Base-by-base conservation (phyloP, 2,329 filamentous ascomycete genomes). In the Tolypocladium inflatum region DNA sequence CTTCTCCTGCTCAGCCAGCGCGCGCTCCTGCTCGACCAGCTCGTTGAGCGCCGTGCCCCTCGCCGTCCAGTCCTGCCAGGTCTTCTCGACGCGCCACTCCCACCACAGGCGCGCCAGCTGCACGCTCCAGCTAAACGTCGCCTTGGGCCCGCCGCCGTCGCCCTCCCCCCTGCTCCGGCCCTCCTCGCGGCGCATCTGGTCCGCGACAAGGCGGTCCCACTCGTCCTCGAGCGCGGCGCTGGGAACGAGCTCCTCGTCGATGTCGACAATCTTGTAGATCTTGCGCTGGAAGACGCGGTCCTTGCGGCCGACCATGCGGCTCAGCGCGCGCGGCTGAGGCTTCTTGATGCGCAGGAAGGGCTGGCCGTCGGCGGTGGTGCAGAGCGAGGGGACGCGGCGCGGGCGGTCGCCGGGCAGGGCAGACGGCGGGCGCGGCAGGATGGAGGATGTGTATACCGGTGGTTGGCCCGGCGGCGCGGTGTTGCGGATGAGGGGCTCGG, bases 341-440 rank as follows among this genome's bases (percentile, higher is more conserved):
- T 88, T 89, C 61, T 75, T 78, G 51, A 87, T 71, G 41, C 89
- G 83, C 35, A 93, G 69, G 65, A 91, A 87, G 0, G 87, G 82
- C 30, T 85, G 71, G 33, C 77, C 78, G 45, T 78, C 75, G 2
- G 84, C 77, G 4, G 80, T 78, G 38, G 80, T 73, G 42, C 67
- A 68, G 1, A 90, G 67, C 1, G 73, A 73, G 1, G 89, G 89
- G 2, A 90, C 76, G 52, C 80, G 67, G 21, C 62, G 64, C 23
- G 66, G 63, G 26, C 66, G 62, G 7, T 42, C 30, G 15, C 6
- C 39, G 2, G 48, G 48, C 2, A 89, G 74, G 26, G 75, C 68
- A 2, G 73, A 64, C 2, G 74, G 72, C 0, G 84, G 83, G 0
- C 74, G 75, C 2, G 83, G 81, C 2, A 76, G 77, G 10, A 66